Conservation (phyloP, 148 eudicot species). For the Diospyros kaki region DNA sequence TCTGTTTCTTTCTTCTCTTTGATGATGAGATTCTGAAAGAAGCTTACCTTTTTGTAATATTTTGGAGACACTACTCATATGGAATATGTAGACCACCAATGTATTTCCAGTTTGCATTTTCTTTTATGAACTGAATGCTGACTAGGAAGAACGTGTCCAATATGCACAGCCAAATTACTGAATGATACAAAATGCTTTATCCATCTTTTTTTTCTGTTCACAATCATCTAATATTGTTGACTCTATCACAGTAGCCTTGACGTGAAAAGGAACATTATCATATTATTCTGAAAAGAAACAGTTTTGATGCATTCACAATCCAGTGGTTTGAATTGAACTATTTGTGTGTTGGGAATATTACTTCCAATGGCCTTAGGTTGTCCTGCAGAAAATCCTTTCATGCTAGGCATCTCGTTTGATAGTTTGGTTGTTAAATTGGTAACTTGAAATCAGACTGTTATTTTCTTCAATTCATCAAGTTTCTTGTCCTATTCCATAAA, state of each 20-base stretch:
- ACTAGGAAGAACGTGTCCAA: slow-evolving; percentile 15
- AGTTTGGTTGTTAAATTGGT: neutral
- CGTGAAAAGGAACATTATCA: neutral
- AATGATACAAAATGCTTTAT: slow-evolving; percentile 7
- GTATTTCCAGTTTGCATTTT: slow-evolving; percentile 18
- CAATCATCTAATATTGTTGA: slow-evolving; percentile 9
- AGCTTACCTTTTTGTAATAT: slow-evolving; percentile 19
- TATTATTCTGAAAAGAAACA: neutral
- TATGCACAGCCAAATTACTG: slow-evolving; percentile 8
- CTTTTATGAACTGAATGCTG: slow-evolving; percentile 3
- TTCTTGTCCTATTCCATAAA: slow-evolving; percentile 1
- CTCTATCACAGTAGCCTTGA: slow-evolving; percentile 10
- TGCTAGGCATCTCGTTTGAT: neutral
- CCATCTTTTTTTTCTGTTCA: neutral
- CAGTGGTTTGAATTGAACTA: neutral
- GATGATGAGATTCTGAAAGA: slow-evolving; percentile 39
- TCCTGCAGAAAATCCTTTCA: neutral
- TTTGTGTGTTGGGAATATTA: no score
- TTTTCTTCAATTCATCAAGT: slow-evolving; percentile 1
- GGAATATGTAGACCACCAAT: slow-evolving; percentile 28
- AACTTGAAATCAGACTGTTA: neutral
- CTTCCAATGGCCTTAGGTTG: neutral
- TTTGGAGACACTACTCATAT: slow-evolving; percentile 23
- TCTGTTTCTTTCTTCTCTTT: slow-evolving; percentile 5
- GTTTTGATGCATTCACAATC: neutral